phyloP scores from a whole-genome alignment of 306 rosid species.

The Myrica gale region DNA sequence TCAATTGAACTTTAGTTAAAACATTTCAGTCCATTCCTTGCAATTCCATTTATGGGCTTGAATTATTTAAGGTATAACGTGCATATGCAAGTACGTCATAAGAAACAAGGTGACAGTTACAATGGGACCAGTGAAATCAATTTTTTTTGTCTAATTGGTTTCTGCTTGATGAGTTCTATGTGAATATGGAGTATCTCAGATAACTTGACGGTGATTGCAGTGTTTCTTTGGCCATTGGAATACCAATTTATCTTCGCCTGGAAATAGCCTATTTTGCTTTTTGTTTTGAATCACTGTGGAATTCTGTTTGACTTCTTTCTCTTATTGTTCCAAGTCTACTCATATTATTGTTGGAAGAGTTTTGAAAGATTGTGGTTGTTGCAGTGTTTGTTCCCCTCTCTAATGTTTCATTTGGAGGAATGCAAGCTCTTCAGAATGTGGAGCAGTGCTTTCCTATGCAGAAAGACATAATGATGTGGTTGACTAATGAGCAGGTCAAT shows the following conservation, averaged over 20 bases:
- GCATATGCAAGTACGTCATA: neutral
- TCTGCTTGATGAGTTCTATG: conserved; percentile 12
- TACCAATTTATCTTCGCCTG: neutral
- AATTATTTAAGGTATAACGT: neutral
- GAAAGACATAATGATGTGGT: conserved; percentile 57
- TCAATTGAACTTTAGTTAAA: conserved; percentile 18
- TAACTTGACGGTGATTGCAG: neutral
- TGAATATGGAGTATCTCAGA: neutral
- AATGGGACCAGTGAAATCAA: neutral
- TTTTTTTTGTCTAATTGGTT: neutral
- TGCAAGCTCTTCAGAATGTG: conserved; percentile 57
- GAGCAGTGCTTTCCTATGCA: conserved; percentile 91
- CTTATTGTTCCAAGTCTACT: conserved; percentile 3
- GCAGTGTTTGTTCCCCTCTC: conserved; percentile 29
- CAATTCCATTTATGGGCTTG: neutral
- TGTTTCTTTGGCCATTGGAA: conserved; percentile 19
- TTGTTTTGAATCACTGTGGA: conserved; percentile 6
- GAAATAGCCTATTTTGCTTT: neutral
- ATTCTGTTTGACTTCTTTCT: conserved; percentile 13
- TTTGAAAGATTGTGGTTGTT: conserved; percentile 20
- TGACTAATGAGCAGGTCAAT: conserved; percentile 82
- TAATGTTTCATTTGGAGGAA: conserved; percentile 42
- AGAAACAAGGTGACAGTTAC: neutral
- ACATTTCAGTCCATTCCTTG: neutral
- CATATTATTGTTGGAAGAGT: conserved; percentile 3